Evolutionary conservation across 2,329 filamentous ascomycete species (phyloP).

Genomic region (Aspergillus costaricaensis): DNA sequence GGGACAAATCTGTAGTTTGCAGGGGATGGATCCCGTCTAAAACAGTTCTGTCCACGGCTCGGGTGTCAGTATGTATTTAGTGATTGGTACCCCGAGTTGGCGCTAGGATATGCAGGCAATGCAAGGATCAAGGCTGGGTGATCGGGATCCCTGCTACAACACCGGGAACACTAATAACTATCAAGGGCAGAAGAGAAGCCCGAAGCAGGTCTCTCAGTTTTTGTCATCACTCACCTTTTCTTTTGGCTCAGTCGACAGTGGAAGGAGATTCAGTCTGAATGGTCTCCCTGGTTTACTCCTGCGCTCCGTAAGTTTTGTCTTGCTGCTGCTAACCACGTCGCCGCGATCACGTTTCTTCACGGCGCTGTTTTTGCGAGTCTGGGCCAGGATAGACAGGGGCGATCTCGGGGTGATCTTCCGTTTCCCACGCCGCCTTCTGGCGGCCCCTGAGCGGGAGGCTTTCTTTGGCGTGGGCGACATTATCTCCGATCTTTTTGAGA

Average conservation of each 20-base stretch:
- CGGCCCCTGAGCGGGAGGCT: neutral
- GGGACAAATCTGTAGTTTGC: constrained; percentile 43
- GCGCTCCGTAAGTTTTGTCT: constrained; percentile 3
- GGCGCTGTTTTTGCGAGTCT: constrained; percentile 15
- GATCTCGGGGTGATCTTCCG: constrained; percentile 16
- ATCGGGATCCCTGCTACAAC: neutral
- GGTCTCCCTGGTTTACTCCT: constrained; percentile 3
- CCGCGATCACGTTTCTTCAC: constrained; percentile 11
- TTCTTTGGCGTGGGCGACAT: constrained; percentile 7
- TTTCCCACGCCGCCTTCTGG: constrained; percentile 13
- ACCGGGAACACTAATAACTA: neutral
- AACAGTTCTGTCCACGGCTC: constrained; percentile 31
- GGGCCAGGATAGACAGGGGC: constrained; percentile 16
- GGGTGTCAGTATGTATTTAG: constrained; percentile 7
- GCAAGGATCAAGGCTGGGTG: neutral
- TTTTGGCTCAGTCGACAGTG: constrained; percentile 27
- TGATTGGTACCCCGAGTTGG: neutral
- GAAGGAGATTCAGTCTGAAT: constrained; percentile 13
- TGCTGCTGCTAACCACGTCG: constrained; percentile 7
- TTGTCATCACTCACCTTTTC: constrained; percentile 28
- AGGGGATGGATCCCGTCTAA: constrained; percentile 30
- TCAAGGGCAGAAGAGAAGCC: too few species aligned
- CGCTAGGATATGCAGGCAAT: constrained; percentile 11
- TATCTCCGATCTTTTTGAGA: neutral
- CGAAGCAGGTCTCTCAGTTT: too few species aligned